A percentile compares a stretch with the other conserved stretches of the same genome.
Conservation (phyloP, 1,139 yeast genomes). For the Pichia sp. region DNA sequence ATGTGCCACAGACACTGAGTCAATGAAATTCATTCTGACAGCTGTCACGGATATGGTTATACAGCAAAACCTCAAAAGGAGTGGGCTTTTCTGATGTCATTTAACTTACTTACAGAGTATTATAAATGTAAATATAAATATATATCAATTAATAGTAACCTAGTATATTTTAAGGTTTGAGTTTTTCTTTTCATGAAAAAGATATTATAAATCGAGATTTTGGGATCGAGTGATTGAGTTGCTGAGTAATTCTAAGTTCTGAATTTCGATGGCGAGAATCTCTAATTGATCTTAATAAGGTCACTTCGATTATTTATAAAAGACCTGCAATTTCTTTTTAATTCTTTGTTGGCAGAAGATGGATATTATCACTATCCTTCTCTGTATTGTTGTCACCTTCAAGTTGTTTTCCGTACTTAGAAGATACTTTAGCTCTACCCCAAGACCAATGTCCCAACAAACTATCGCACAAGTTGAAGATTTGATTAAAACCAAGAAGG, state of each 20-base stretch:
- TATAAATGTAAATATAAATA: background rate
- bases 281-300: too few relatives aligned
- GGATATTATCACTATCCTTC: background rate
- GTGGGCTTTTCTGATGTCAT: conserved; percentile 60
- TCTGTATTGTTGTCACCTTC: conserved; percentile 12
- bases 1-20: conserved; percentile 88
- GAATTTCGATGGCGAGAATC: too few relatives aligned
- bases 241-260: too few relatives aligned
- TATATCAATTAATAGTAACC: too few relatives aligned
- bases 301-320: too few relatives aligned
- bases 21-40: conserved; percentile 82
- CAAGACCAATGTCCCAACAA: conserved; percentile 39
- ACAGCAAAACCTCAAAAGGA: conserved; percentile 72
- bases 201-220: too few relatives aligned
- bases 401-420: conserved; percentile 24
- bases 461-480: conserved; percentile 52
- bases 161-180: too few relatives aligned
- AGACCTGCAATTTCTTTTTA: too few relatives aligned
- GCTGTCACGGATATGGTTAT: conserved; percentile 92
- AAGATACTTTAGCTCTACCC: conserved; percentile 22
- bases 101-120: background rate
- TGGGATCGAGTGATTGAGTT: too few relatives aligned
- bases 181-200: too few relatives aligned
- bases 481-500: conserved; percentile 58
- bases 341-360: too few relatives aligned